These are phyloP conservation scores for Neospermospora avenae DNA, from an alignment of 2,329 filamentous ascomycete species.

Conservation along the genomic window DNA sequence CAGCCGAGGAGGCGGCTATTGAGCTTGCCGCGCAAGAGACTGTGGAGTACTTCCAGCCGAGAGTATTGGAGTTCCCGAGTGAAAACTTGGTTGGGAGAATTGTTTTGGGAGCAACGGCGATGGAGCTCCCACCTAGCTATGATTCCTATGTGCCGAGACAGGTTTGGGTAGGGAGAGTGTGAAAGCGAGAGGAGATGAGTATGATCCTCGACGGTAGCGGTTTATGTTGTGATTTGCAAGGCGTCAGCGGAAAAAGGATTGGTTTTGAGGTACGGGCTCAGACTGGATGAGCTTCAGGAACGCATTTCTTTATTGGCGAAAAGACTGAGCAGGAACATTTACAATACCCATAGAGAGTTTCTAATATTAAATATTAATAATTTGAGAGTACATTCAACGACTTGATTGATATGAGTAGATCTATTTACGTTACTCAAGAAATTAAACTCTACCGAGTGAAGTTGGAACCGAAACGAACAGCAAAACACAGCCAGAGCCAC, in stretches of 20 bases:
- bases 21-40: constrained; percentile 27
- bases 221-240: neutral
- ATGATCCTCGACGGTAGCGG: neutral
- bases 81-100: constrained; percentile 28
- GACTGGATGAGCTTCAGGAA: neutral
- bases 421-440: no score
- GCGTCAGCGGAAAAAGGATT: neutral
- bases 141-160: constrained; percentile 22
- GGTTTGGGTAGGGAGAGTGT: constrained; percentile 5
- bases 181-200: neutral
- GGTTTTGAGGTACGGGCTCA: no score
- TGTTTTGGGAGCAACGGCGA: constrained; percentile 16
- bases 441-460: neutral
- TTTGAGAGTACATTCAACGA: no score
- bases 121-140: constrained; percentile 32
- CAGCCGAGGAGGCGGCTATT: constrained; percentile 18
- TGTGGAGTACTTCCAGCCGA: constrained; percentile 29
- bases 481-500: no score
- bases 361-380: no score
- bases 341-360: constrained; percentile 8
- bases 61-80: constrained; percentile 30
- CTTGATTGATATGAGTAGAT: no score
- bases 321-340: neutral
- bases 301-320: neutral
- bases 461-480: no score